Evolutionary conservation across 805 yeast species (phyloP), one percentile per base, ranked within the genome.

Genomic region (Isabelozyma gotoi): DNA sequence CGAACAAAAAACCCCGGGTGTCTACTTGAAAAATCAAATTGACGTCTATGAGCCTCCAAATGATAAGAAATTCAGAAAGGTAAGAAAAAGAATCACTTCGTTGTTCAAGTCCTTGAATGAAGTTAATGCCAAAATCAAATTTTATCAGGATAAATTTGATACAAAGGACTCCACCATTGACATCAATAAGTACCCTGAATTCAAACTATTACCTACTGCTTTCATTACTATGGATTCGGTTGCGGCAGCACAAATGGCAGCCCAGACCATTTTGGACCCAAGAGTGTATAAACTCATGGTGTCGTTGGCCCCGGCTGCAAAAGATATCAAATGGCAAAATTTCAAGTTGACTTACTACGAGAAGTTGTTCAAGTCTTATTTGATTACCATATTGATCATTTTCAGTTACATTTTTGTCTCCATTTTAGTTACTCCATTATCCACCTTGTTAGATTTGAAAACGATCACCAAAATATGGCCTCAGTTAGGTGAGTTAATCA

Each of bases 401-500:
- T 59, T 76, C 19, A 73, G 78, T 53, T 76, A 80, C 50, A 73
- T 74, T 21, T 70, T 78, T 19, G 71, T 80, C 45, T 69, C 79
- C 37, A 77, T 79, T 50, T 78, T 82, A 36, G 80, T 80, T 21
- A 67, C 82, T 6, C 77, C 81, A 33, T 75, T 81, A 43, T 72
- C 85, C 1, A 75, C 84, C 1, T 69, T 81, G 52, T 64, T 81
- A 46, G 82, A 80, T 51, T 67, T 80, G 39, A 77, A 74, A 53
- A 73, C 83, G 1, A 78, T 81, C 41, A 70, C 72, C 39, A 78
- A 77, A 51, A 60, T 79, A 44, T 80, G 83, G 82, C 84, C 84
- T 3, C 77, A 72, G 7, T 67, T 80, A 33, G 85, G 84, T 1
- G 69, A 74, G n/a, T 61, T 74, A 38, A 71, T 81, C 39, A 54